phyloP scores from a whole-genome alignment of 768 basidiomycete species.

The Tricholoma saponaceum region DNA sequence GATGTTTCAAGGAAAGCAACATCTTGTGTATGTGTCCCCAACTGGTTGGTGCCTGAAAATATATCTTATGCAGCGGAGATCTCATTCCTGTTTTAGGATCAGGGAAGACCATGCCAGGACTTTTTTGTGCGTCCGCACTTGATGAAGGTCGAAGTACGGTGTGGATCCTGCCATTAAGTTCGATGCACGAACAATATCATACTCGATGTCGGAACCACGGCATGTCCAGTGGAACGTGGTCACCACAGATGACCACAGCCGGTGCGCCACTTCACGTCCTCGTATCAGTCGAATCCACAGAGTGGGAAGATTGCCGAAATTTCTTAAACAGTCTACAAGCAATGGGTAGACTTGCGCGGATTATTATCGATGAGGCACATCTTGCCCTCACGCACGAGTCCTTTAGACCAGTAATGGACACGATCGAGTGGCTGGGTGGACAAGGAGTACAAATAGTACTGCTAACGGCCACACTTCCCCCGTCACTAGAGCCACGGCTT shows the following conservation, averaged over 20 bases:
- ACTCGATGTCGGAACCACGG: background rate
- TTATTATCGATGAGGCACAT: constrained; percentile 14
- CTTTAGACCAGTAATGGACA: constrained; percentile 11
- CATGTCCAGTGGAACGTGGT: constrained; percentile 6
- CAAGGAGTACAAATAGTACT: constrained; percentile 7
- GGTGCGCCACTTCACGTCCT: background rate
- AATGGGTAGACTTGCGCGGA: constrained; percentile 2
- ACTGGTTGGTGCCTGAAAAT: background rate
- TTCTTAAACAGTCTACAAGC: no score
- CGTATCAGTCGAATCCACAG: constrained; percentile 6
- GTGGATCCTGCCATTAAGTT: constrained; percentile 10
- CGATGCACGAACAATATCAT: constrained; percentile 15
- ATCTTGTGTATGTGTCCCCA: constrained; percentile 7
- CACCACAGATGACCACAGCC: background rate
- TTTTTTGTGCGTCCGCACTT: background rate
- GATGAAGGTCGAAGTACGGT: background rate
- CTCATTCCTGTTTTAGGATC: constrained; percentile 7
- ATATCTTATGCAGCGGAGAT: no score
- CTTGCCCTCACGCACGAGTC: constrained; percentile 6
- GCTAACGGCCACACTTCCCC: no score
- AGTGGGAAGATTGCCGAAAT: background rate
- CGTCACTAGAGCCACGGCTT: no score
- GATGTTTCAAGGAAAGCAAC: background rate
- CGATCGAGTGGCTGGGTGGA: constrained; percentile 7
- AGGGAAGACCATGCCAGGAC: constrained; percentile 11